phyloP scores from a whole-genome alignment of 371 early-diverging fungal species.

The Circinella umbellata region DNA sequence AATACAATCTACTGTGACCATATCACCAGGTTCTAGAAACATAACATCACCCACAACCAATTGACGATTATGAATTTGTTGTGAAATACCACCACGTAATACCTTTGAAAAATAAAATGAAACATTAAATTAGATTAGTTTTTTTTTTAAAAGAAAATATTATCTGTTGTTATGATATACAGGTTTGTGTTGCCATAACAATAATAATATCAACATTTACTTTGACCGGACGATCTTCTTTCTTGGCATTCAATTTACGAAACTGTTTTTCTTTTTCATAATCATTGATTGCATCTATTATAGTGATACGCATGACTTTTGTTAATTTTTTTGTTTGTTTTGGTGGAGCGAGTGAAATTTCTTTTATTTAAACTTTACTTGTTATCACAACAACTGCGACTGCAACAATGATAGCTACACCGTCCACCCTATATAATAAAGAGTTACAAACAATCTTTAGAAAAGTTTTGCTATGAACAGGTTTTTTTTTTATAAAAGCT shows the following conservation, averaged over 20 bases:
- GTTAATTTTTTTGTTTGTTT: no score
- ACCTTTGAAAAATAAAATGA: constrained; percentile 19
- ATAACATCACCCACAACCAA: constrained; percentile 88
- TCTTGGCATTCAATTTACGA: constrained; percentile 74
- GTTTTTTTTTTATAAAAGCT: neutral
- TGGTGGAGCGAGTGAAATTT: no score
- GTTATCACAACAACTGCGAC: constrained; percentile 81
- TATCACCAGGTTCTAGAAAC: constrained; percentile 88
- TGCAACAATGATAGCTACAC: constrained; percentile 75
- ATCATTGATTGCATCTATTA: constrained; percentile 75
- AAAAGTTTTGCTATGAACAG: neutral
- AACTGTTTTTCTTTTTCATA: constrained; percentile 83
- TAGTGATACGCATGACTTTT: neutral
- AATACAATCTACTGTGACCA: constrained; percentile 85
- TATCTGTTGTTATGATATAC: no score
- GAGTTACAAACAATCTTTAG: neutral
- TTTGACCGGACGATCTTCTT: constrained; percentile 75
- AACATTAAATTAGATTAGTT: neutral
- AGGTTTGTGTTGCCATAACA: no score
- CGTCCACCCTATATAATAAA: constrained; percentile 62
- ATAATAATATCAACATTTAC: constrained; percentile 14
- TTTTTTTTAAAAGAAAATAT: no score
- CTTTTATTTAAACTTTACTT: constrained; percentile 45
- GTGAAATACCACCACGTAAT: constrained; percentile 71
- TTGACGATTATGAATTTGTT: constrained; percentile 76